These are phyloP conservation scores for Rhodotorula taiwanensis DNA, from an alignment of 768 basidiomycete genomes.

Conservation along the genomic window DNA sequence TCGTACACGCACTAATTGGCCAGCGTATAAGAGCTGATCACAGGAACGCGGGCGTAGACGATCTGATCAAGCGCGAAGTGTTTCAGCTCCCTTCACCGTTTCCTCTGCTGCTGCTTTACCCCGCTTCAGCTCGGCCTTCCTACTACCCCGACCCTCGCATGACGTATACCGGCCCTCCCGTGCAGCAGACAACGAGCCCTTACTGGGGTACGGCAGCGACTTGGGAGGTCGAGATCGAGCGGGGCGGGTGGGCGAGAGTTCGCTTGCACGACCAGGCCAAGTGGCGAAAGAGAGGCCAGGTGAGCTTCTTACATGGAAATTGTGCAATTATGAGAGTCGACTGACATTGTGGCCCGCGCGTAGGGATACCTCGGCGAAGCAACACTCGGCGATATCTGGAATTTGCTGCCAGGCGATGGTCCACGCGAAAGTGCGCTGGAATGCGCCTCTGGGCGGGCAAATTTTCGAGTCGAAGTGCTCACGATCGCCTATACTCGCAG, in stretches of 20 bases:
- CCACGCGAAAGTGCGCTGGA: constrained; percentile 11
- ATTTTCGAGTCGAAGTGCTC: too few species aligned
- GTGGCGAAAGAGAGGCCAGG: constrained; percentile 22
- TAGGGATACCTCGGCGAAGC: constrained; percentile 36
- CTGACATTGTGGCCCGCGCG: too few species aligned
- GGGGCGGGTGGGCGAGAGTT: constrained; percentile 18
- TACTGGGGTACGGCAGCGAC: constrained; percentile 14
- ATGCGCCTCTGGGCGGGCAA: background rate
- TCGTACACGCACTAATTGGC: too few species aligned
- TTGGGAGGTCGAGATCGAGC: constrained; percentile 20
- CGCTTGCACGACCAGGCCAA: constrained; percentile 25
- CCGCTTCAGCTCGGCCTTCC: background rate
- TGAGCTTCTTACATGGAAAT: background rate
- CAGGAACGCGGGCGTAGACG: too few species aligned
- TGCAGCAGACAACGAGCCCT: background rate
- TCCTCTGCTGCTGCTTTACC: constrained; percentile 16
- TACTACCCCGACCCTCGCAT: background rate
- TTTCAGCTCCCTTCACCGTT: constrained; percentile 26
- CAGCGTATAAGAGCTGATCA: too few species aligned
- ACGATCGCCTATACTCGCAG: constrained; percentile 1
- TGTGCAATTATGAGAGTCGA: too few species aligned
- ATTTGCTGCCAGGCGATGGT: constrained; percentile 1
- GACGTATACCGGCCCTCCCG: background rate
- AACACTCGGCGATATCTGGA: constrained; percentile 12
- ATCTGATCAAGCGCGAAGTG: constrained; percentile 37